phyloP scores from a whole-genome alignment of 73 alveolate species.

The Paramecium sonneborni region DNA sequence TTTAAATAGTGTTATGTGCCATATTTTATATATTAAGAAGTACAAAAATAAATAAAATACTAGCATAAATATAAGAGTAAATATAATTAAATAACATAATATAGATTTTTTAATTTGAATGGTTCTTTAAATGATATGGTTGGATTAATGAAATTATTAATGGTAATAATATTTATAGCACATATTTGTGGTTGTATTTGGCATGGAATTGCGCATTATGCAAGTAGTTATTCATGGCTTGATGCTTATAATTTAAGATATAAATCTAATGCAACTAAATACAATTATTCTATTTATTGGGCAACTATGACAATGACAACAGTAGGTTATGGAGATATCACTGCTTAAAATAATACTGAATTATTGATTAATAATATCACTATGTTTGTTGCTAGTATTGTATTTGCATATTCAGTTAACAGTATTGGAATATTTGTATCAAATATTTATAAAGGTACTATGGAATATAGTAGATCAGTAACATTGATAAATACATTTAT shows the following conservation, averaged over 20 bases:
- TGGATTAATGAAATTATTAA: neutral
- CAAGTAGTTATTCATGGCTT: neutral
- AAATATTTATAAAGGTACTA: constrained; percentile 68
- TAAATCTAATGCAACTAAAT: constrained; percentile 22
- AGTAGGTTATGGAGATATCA: constrained; percentile 90
- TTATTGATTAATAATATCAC: constrained; percentile 70
- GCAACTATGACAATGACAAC: constrained; percentile 93
- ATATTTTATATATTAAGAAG: neutral
- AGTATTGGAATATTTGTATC: constrained; percentile 83
- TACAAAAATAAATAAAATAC: neutral
- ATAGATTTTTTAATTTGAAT: constrained; percentile 19
- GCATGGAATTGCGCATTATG: constrained; percentile 18
- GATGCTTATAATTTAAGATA: neutral
- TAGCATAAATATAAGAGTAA: constrained; percentile 28
- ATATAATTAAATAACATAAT: neutral
- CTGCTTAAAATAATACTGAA: constrained; percentile 82
- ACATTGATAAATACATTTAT: constrained; percentile 76
- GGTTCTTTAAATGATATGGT: constrained; percentile 35
- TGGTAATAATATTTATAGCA: constrained; percentile 28
- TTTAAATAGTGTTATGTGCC: neutral
- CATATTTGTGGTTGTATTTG: constrained; percentile 47
- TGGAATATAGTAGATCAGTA: constrained; percentile 77
- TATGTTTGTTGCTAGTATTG: constrained; percentile 82
- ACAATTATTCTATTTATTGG: constrained; percentile 80
- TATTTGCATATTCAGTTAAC: constrained; percentile 87